Evolutionary conservation across 345 rosid genomes (phyloP).

Genomic region (Gossypium ekmanianum): DNA sequence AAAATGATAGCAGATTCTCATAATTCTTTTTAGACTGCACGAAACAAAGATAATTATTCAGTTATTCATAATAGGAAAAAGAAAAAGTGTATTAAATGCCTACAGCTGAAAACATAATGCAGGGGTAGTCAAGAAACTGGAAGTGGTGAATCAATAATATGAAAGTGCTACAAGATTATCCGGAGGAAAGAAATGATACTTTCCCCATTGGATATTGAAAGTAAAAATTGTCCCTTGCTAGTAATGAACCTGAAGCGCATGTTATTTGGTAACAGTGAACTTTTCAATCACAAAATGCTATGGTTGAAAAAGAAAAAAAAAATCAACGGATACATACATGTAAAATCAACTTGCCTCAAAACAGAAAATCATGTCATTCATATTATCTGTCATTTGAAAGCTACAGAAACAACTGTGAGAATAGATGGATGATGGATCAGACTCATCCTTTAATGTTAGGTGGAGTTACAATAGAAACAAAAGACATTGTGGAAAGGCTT

Average conservation of each 20-base stretch:
- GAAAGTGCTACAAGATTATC: slow-evolving; percentile 14
- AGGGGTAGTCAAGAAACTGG: not conserved
- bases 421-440: not conserved
- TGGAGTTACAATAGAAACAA: not conserved
- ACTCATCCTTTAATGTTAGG: not conserved
- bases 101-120: not conserved
- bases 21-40: slow-evolving; percentile 46
- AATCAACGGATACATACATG: not conserved
- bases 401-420: slow-evolving; percentile 3
- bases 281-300: not conserved
- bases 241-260: not conserved
- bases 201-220: not conserved
- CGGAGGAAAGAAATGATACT: not conserved
- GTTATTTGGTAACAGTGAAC: not conserved
- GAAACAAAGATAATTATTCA: slow-evolving; percentile 18
- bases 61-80: not conserved
- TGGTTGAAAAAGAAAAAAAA: not conserved
- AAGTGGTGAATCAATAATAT: not conserved
- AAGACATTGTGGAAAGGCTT: not conserved
- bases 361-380: not conserved
- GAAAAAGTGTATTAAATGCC: not conserved
- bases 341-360: not conserved
- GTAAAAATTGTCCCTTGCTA: not conserved
- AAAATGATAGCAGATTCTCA: slow-evolving; percentile 29
- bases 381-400: slow-evolving; percentile 10